Conservation (phyloP, 352 stramenopile species). For the Thraustochytrium sp. region DNA sequence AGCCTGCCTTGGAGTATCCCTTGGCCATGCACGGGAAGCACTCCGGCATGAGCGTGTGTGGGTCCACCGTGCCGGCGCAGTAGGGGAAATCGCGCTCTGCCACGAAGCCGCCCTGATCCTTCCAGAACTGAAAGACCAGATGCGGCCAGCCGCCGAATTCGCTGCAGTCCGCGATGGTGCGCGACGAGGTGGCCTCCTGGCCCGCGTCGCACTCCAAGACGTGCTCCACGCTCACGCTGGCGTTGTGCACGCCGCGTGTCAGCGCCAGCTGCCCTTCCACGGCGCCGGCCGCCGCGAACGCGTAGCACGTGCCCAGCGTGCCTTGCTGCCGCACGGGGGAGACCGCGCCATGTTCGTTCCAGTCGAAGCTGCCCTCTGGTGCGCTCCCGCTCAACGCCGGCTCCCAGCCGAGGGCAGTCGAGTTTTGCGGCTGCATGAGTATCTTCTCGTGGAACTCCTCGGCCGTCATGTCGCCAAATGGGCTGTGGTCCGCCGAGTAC, state of each 20-base stretch:
- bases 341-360: neutral
- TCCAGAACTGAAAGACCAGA: slow-evolving; percentile 34
- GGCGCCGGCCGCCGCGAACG: neutral
- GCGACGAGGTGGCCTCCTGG: neutral
- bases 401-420: neutral
- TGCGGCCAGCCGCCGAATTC: slow-evolving; percentile 47
- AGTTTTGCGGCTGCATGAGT: neutral
- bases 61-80: neutral
- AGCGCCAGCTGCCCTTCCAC: slow-evolving; percentile 34
- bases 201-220: slow-evolving; percentile 13
- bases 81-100: slow-evolving; percentile 24
- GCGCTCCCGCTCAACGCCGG: neutral
- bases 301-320: slow-evolving; percentile 39
- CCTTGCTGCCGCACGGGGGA: slow-evolving; percentile 13
- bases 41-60: neutral
- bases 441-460: slow-evolving; percentile 34
- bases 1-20: neutral
- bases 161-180: neutral
- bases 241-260: neutral
- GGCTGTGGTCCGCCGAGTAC: slow-evolving; percentile 32
- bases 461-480: slow-evolving; percentile 32
- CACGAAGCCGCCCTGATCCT: slow-evolving; percentile 2
- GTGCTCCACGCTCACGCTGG: slow-evolving; percentile 23
- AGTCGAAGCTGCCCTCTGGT: neutral
- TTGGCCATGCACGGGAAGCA: slow-evolving; percentile 45